Conservation (phyloP, 257 asterid species). For the Eucommia ulmoides region DNA sequence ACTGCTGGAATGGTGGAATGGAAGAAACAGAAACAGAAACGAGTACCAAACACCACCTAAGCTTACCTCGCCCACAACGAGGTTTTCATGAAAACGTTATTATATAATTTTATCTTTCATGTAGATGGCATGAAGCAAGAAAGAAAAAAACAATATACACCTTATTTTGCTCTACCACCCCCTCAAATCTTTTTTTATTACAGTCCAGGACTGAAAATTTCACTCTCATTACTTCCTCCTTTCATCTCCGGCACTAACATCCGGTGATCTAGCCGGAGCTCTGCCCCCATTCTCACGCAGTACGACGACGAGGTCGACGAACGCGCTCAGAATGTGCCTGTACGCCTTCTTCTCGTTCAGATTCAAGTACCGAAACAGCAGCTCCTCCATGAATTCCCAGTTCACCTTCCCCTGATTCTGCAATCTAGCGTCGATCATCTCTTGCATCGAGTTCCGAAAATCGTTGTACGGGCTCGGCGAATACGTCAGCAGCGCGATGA, state of each 20-base stretch:
- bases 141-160: no score
- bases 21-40: no score
- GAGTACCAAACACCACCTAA: no score
- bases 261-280: slow-evolving; percentile 21
- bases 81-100: no score
- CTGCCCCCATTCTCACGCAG: slow-evolving; percentile 29
- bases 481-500: slow-evolving; percentile 17
- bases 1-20: no score
- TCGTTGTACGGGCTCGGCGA: slow-evolving; percentile 16
- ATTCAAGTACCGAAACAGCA: slow-evolving; percentile 56
- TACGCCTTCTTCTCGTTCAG: slow-evolving; percentile 50
- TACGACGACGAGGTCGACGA: slow-evolving; percentile 43
- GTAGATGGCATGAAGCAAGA: no score
- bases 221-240: slow-evolving; percentile 5
- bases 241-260: slow-evolving; percentile 3
- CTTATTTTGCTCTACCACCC: no score
- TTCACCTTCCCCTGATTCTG: slow-evolving; percentile 45
- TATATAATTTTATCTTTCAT: no score
- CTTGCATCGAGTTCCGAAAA: slow-evolving; percentile 29
- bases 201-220: background rate
- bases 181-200: no score
- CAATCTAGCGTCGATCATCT: slow-evolving; percentile 22
- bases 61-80: no score
- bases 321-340: slow-evolving; percentile 47
- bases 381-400: slow-evolving; percentile 76